Percentiles rank a stretch among this genome's conserved stretches.
These are phyloP conservation scores for Stephania cephalantha DNA, from an alignment of 164 flowering plant genomes.

Conservation along the genomic window DNA sequence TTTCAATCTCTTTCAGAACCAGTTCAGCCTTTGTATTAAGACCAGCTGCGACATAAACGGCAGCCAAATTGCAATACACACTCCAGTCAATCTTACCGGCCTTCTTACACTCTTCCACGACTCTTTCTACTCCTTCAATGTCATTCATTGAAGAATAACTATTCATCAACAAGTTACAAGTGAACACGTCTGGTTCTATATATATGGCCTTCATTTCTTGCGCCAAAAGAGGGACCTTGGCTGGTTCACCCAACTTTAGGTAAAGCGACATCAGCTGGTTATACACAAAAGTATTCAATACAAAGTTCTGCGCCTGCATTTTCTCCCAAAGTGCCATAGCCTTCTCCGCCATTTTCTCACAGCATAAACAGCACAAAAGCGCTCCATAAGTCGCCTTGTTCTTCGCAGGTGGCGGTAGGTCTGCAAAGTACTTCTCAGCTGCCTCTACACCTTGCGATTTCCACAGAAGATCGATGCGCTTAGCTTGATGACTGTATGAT, in stretches of 20 bases:
- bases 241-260: constrained; percentile 25
- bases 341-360: constrained; percentile 23
- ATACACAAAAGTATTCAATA: constrained; percentile 17
- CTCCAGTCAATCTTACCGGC: constrained; percentile 15
- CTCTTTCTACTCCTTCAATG: constrained; percentile 27
- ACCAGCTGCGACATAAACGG: constrained; percentile 26
- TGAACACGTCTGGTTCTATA: constrained; percentile 17
- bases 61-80: constrained; percentile 28
- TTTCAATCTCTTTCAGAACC: constrained; percentile 29
- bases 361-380: constrained; percentile 37
- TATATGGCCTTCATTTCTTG: constrained; percentile 22
- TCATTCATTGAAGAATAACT: constrained; percentile 32
- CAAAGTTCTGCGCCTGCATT: constrained; percentile 24
- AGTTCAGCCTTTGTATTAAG: constrained; percentile 24
- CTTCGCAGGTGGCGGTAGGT: constrained; percentile 28
- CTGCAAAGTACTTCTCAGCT: constrained; percentile 35
- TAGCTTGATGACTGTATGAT: constrained; percentile 24
- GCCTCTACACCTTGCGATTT: constrained; percentile 24
- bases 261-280: constrained; percentile 31
- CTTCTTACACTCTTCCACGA: constrained; percentile 25
- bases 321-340: constrained; percentile 27
- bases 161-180: constrained; percentile 30
- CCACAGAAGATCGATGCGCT: constrained; percentile 27
- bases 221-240: constrained; percentile 20
- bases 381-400: constrained; percentile 34